Percentiles rank a stretch among this genome's conserved stretches.
phyloP scores from a whole-genome alignment of 2,329 filamentous ascomycete species.

The Dactylellina leptospora region DNA sequence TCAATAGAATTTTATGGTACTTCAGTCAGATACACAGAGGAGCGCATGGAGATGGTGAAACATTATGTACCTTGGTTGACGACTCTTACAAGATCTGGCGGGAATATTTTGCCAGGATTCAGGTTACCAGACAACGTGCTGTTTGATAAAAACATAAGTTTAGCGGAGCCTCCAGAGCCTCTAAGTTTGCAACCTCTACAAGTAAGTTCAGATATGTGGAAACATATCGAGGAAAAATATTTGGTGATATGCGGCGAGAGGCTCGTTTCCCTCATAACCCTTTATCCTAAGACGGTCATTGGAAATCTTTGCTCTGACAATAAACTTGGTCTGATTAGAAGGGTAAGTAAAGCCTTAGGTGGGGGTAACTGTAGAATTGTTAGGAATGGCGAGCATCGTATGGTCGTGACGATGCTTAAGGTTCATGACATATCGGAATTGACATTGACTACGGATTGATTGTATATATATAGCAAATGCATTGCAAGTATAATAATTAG shows the following conservation, averaged over 20 bases:
- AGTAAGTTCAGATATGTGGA: background rate
- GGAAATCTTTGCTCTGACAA: background rate
- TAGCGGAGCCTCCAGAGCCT: background rate
- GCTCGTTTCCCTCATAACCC: conserved; percentile 8
- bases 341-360: background rate
- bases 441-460: background rate
- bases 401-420: background rate
- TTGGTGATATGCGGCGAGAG: conserved; percentile 10
- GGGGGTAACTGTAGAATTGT: background rate
- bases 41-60: background rate
- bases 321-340: background rate
- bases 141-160: background rate
- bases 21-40: background rate
- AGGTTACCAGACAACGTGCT: background rate
- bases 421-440: background rate
- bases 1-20: background rate
- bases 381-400: background rate
- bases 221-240: conserved; percentile 10
- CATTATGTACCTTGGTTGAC: background rate
- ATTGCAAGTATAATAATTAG: too few species aligned
- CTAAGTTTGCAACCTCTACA: background rate
- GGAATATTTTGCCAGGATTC: background rate
- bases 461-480: background rate
- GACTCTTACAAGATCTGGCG: background rate
- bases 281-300: conserved; percentile 7